phyloP scores from a whole-genome alignment of 768 basidiomycete genomes.

The Rhizopogon roseolus region DNA sequence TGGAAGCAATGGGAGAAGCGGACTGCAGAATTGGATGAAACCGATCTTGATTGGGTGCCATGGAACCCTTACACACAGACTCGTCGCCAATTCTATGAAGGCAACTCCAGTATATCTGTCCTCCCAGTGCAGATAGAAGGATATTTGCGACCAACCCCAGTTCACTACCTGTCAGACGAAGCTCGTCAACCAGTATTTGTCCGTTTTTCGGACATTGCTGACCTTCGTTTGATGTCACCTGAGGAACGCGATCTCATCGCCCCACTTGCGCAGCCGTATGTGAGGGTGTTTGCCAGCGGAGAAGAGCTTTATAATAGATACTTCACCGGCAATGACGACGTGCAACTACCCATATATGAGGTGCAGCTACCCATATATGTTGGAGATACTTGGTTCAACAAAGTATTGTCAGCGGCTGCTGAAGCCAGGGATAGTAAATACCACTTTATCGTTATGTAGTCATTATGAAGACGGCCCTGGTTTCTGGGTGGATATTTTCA shows the following conservation, averaged over 20 bases:
- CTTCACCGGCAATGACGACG: background rate
- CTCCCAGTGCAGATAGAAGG: background rate
- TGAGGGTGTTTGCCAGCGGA: background rate
- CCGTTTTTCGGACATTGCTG: background rate
- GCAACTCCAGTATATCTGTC: background rate
- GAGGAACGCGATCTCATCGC: conserved; percentile 2
- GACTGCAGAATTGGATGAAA: background rate
- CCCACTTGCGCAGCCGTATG: background rate
- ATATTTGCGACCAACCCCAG: background rate
- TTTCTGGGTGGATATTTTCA: background rate
- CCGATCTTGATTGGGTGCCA: conserved; percentile 2
- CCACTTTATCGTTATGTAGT: background rate
- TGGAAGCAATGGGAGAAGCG: too few species aligned
- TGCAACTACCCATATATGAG: too few species aligned
- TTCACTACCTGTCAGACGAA: conserved; percentile 4
- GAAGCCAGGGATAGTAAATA: background rate
- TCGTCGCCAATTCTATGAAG: background rate
- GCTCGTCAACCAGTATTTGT: conserved; percentile 1
- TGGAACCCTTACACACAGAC: background rate
- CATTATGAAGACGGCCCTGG: background rate
- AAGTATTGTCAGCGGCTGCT: background rate
- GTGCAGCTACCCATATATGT: conserved; percentile 1
- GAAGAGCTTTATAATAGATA: background rate
- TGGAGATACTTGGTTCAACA: conserved; percentile 2
- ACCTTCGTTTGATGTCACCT: background rate